Percentiles rank a stretch among this genome's conserved stretches.
Conservation (phyloP, 208 protist species). For the Vickermania spadyakhi region DNA sequence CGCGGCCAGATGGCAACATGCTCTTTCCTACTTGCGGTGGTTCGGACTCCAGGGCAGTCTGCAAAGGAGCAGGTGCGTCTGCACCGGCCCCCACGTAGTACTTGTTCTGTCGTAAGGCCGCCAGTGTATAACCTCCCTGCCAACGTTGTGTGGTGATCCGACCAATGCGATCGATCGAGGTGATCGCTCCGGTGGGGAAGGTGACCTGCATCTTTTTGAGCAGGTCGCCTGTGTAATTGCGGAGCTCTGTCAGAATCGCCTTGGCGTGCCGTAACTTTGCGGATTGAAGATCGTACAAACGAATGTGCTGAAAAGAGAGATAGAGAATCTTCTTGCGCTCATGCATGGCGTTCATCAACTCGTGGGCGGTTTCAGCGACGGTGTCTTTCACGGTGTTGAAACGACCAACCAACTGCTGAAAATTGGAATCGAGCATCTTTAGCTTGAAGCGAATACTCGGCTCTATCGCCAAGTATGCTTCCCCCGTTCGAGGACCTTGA, state of each 20-base stretch:
- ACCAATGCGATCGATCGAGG: constrained; percentile 79
- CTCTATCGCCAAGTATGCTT: constrained; percentile 73
- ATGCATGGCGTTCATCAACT: constrained; percentile 79
- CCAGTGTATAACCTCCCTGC: constrained; percentile 78
- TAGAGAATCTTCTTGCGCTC: constrained; percentile 88
- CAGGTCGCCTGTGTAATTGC: constrained; percentile 44
- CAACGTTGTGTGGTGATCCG: constrained; percentile 76
- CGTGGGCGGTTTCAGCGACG: constrained; percentile 72
- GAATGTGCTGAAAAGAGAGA: constrained; percentile 89
- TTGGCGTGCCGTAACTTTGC: constrained; percentile 66
- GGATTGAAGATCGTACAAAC: constrained; percentile 85
- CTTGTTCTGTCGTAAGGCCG: constrained; percentile 51
- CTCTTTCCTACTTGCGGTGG: neutral
- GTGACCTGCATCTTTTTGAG: constrained; percentile 55
- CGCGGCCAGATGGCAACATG: neutral
- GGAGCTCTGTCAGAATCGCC: constrained; percentile 65
- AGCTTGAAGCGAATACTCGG: constrained; percentile 83
- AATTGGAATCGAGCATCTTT: constrained; percentile 84
- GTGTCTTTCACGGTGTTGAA: constrained; percentile 82
- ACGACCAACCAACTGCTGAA: constrained; percentile 79
- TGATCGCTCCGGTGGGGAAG: constrained; percentile 66
- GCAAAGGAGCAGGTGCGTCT: neutral
- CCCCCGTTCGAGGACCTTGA: constrained; percentile 34
- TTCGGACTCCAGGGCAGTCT: neutral
- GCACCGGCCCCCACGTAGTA: constrained; percentile 3